Conservation (phyloP, 2,329 filamentous ascomycete genomes). For the Aspergillus ruber region DNA sequence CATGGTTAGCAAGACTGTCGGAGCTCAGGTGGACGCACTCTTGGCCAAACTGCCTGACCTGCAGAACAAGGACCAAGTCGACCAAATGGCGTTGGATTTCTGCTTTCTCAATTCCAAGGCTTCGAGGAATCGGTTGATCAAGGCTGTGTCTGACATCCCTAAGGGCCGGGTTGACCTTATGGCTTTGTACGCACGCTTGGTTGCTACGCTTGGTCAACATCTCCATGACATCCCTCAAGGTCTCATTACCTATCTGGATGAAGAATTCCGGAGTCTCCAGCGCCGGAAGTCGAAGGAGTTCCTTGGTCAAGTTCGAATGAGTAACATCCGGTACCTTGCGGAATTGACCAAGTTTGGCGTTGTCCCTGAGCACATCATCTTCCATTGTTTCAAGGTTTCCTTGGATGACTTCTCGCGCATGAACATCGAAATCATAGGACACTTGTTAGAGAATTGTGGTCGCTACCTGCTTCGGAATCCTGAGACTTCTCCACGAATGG, state of each 20-base stretch:
- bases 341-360: slow-evolving; percentile 97
- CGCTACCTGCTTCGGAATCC: slow-evolving; percentile 87
- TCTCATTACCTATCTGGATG: slow-evolving; percentile 84
- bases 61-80: slow-evolving; percentile 83
- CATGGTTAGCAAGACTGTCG: slow-evolving; percentile 95
- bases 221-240: slow-evolving; percentile 92
- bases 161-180: slow-evolving; percentile 89
- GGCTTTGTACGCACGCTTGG: slow-evolving; percentile 83
- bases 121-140: slow-evolving; percentile 87
- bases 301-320: slow-evolving; percentile 82
- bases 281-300: slow-evolving; percentile 97
- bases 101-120: slow-evolving; percentile 98
- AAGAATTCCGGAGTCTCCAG: slow-evolving; percentile 93
- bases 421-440: slow-evolving; percentile 98
- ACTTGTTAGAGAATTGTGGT: slow-evolving; percentile 91
- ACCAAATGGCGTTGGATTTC: slow-evolving; percentile 90
- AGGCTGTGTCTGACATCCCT: slow-evolving; percentile 87
- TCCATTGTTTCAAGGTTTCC: slow-evolving; percentile 96
- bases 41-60: slow-evolving; percentile 83
- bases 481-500: slow-evolving; percentile 89
- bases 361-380: slow-evolving; percentile 96
- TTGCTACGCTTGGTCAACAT: slow-evolving; percentile 88
- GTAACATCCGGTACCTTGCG: slow-evolving; percentile 94
- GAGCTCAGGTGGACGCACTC: slow-evolving; percentile 89
- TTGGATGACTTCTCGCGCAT: slow-evolving; percentile 96